Evolutionary conservation across 2,329 filamentous ascomycete genomes (phyloP).

Genomic region (Scytalidium lignicola): DNA sequence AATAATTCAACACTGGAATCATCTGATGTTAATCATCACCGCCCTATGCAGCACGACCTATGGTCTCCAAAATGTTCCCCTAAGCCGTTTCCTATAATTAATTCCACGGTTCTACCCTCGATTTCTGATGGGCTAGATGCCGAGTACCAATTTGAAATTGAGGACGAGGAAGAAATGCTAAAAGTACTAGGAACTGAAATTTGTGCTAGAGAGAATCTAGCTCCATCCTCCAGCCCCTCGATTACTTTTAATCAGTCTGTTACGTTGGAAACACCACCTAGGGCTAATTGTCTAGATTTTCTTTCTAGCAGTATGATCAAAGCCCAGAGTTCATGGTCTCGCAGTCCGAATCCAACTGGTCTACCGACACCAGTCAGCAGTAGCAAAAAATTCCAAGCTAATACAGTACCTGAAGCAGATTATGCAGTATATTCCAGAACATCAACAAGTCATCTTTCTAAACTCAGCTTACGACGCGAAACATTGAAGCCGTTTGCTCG

Average conservation of each 20-base stretch:
- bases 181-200: slow-evolving; percentile 9
- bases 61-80: not conserved
- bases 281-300: too few relatives aligned
- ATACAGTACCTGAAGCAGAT: not conserved
- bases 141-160: slow-evolving; percentile 21
- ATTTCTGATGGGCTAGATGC: slow-evolving; percentile 11
- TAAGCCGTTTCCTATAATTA: not conserved
- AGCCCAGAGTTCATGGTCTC: too few relatives aligned
- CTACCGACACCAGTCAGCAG: not conserved
- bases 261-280: too few relatives aligned
- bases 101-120: not conserved
- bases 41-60: too few relatives aligned
- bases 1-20: too few relatives aligned
- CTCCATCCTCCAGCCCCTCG: not conserved
- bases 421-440: not conserved
- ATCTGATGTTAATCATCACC: too few relatives aligned
- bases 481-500: slow-evolving; percentile 42
- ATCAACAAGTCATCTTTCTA: not conserved
- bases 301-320: not conserved
- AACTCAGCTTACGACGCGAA: slow-evolving; percentile 19
- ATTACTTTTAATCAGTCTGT: too few relatives aligned
- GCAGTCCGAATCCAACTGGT: not conserved
- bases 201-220: too few relatives aligned
- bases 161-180: slow-evolving; percentile 20
- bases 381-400: not conserved